Conservation (phyloP, 805 yeast species). For the Cyberlindnera mrakii region DNA sequence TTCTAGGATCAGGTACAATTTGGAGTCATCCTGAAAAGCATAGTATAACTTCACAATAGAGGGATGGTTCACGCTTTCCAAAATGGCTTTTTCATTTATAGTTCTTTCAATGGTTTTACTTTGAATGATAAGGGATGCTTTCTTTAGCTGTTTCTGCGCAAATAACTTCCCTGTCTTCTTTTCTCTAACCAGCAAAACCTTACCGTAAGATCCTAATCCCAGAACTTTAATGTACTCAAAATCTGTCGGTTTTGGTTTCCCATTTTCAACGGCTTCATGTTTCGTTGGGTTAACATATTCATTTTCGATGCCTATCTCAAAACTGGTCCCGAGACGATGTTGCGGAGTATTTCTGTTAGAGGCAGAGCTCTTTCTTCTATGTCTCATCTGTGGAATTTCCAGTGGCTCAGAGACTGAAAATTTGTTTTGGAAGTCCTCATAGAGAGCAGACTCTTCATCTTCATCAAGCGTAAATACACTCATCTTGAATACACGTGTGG, state of each 20-base stretch:
- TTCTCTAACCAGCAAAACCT: constrained; percentile 73
- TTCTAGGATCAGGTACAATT: constrained; percentile 69
- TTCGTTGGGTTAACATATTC: constrained; percentile 24
- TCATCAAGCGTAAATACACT: constrained; percentile 21
- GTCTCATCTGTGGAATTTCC: constrained; percentile 4
- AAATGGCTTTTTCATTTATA: constrained; percentile 69
- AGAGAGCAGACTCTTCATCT: constrained; percentile 12
- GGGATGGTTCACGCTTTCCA: constrained; percentile 67
- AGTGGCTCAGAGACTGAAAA: constrained; percentile 14
- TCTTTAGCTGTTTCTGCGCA: constrained; percentile 82
- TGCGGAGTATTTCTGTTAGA: constrained; percentile 22
- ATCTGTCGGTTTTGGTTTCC: constrained; percentile 36
- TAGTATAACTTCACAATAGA: constrained; percentile 77
- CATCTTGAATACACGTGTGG: constrained; percentile 8
- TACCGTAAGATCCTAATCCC: constrained; percentile 88
- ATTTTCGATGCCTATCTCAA: constrained; percentile 41
- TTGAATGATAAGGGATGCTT: constrained; percentile 68
- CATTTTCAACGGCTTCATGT: background rate
- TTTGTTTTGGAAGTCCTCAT: constrained; percentile 15
- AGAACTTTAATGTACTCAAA: constrained; percentile 71
- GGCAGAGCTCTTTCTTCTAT: constrained; percentile 21
- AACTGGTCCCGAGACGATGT: constrained; percentile 39
- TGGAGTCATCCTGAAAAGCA: constrained; percentile 76
- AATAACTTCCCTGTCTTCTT: constrained; percentile 53
- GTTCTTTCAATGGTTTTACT: constrained; percentile 64